Percentiles rank a stretch among this genome's conserved stretches.
These are phyloP conservation scores for Aleurites moluccanus DNA, from an alignment of 441 rosid species.

Conservation along the genomic window DNA sequence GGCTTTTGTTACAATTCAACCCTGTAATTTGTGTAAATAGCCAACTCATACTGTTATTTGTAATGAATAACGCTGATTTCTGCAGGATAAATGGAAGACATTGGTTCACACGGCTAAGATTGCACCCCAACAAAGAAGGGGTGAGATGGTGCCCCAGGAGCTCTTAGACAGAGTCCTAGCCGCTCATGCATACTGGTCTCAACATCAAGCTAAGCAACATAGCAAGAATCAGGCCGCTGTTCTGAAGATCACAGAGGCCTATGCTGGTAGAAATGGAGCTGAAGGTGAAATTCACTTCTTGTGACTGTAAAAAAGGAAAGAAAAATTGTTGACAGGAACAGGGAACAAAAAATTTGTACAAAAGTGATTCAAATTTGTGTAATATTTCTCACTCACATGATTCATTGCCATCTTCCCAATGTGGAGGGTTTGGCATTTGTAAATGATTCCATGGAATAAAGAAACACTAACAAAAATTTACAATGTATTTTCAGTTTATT, in stretches of 20 bases:
- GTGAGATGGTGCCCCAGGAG: conserved; percentile 84
- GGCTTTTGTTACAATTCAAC: background rate
- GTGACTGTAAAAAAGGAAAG: conserved; percentile 30
- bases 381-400: conserved; percentile 42
- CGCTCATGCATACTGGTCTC: conserved; percentile 78
- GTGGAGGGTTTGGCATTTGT: conserved; percentile 42
- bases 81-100: conserved; percentile 94
- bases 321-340: conserved; percentile 30
- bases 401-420: conserved; percentile 38
- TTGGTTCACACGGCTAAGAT: conserved; percentile 88
- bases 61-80: background rate
- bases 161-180: conserved; percentile 76
- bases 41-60: conserved; percentile 7
- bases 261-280: conserved; percentile 22
- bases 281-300: conserved; percentile 26
- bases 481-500: conserved; percentile 23
- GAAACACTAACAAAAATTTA: conserved; percentile 28
- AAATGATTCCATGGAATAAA: conserved; percentile 52
- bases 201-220: conserved; percentile 55
- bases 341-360: conserved; percentile 40
- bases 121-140: conserved; percentile 88
- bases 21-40: background rate
- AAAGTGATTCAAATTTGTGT: conserved; percentile 40
- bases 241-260: conserved; percentile 29
- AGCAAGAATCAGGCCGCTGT: conserved; percentile 39